These are phyloP conservation scores for Isoetes taiwanensis DNA, from an alignment of 75 land plant species.

Conservation along the genomic window DNA sequence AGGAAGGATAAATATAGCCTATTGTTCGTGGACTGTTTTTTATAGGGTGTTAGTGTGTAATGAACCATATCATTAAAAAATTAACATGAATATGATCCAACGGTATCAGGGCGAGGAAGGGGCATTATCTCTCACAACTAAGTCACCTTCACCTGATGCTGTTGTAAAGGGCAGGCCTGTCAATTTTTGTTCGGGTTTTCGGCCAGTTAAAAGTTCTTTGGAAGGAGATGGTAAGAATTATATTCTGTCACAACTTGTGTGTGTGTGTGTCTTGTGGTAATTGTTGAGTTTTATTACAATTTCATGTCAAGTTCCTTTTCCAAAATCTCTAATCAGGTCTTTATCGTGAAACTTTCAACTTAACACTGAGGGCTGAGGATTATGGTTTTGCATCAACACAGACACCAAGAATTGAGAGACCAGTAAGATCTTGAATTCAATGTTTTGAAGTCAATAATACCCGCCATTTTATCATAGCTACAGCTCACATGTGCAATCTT, in stretches of 20 bases:
- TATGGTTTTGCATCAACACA: conserved; percentile 78
- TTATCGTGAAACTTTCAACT: conserved; percentile 58
- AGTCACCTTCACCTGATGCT: conserved; percentile 36
- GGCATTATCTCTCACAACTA: conserved; percentile 87
- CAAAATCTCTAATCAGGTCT: conserved; percentile 33
- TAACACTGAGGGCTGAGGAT: conserved; percentile 60
- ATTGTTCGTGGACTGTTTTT: too few species aligned
- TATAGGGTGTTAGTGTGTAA: too few species aligned
- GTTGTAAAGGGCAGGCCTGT: conserved; percentile 69
- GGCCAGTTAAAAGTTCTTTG: conserved; percentile 21
- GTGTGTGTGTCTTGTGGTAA: too few species aligned
- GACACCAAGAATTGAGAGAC: conserved; percentile 89
- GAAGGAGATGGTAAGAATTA: conserved; percentile 23
- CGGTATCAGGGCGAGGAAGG: conserved; percentile 99
- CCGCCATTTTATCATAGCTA: too few species aligned
- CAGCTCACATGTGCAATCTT: too few species aligned
- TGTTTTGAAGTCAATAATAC: too few species aligned
- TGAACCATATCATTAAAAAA: too few species aligned
- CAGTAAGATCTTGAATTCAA: conserved; percentile 40
- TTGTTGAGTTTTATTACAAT: not conserved
- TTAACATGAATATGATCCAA: too few species aligned
- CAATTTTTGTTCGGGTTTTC: conserved; percentile 90
- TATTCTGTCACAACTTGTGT: too few species aligned
- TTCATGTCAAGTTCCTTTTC: not conserved
- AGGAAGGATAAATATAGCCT: too few species aligned